Conservation (phyloP, 192 early-diverging fungal genomes). For the Linnemannia exigua region DNA sequence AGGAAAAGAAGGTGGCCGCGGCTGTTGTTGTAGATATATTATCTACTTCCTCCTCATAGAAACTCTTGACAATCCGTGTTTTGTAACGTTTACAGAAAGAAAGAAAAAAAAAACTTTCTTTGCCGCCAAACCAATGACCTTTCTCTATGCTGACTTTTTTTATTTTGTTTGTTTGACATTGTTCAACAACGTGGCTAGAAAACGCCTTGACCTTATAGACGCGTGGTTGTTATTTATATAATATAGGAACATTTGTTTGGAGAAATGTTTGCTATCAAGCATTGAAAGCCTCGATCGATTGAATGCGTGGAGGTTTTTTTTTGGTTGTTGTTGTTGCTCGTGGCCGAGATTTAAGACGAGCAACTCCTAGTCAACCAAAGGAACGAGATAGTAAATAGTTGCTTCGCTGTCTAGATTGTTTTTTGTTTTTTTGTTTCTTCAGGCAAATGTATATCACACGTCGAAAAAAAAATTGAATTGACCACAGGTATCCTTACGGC, state of each 20-base stretch:
- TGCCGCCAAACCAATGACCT: neutral
- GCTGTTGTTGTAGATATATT: neutral
- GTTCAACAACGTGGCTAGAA: neutral
- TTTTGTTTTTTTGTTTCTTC: too few species aligned
- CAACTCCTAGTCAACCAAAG: too few species aligned
- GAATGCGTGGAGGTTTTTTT: too few species aligned
- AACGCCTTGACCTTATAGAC: neutral
- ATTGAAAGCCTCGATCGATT: neutral
- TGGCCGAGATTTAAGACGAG: slow-evolving; percentile 90
- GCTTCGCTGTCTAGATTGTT: too few species aligned
- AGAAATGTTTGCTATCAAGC: neutral
- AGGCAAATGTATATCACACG: too few species aligned
- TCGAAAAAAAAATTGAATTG: too few species aligned
- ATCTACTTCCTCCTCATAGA: too few species aligned
- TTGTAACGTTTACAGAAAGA: slow-evolving; percentile 5
- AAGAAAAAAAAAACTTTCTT: neutral
- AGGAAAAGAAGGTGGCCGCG: slow-evolving; percentile 5
- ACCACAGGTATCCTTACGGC: too few species aligned
- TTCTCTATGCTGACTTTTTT: too few species aligned
- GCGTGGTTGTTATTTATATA: neutral
- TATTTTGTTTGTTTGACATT: neutral
- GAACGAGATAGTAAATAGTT: too few species aligned
- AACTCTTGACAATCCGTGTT: neutral
- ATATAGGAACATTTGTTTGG: neutral
- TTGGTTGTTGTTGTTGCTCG: slow-evolving; percentile 99